Evolutionary conservation across 1,139 yeast genomes (phyloP).

Genomic region (Oligophagozyma castellii): DNA sequence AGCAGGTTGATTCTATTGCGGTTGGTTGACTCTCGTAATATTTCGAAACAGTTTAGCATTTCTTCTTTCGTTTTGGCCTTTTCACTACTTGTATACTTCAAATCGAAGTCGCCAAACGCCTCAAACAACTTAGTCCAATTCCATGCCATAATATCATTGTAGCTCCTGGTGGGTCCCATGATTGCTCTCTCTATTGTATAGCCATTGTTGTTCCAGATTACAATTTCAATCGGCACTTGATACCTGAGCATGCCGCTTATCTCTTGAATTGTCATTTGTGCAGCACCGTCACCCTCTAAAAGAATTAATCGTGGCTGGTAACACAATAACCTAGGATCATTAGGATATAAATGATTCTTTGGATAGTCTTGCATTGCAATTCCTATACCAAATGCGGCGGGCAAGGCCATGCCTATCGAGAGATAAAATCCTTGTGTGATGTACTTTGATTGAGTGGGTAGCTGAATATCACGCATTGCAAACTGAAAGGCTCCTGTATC

Average conservation of each 20-base stretch:
- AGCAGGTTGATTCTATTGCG: slow-evolving; percentile 41
- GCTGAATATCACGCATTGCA: slow-evolving; percentile 46
- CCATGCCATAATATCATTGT: slow-evolving; percentile 81
- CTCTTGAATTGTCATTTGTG: slow-evolving; percentile 84
- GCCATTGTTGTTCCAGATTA: slow-evolving; percentile 69
- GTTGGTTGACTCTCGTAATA: slow-evolving; percentile 7
- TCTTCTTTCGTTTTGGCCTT: slow-evolving; percentile 8
- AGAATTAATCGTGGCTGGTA: slow-evolving; percentile 44
- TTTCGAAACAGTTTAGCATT: slow-evolving; percentile 8
- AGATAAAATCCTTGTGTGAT: slow-evolving; percentile 62
- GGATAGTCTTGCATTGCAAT: slow-evolving; percentile 47
- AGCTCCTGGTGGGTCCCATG: slow-evolving; percentile 59
- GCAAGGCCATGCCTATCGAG: slow-evolving; percentile 78
- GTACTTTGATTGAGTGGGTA: slow-evolving; percentile 39
- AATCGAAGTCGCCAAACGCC: slow-evolving; percentile 47
- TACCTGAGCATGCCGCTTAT: slow-evolving; percentile 53
- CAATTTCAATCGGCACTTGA: slow-evolving; percentile 46
- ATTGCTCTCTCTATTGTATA: slow-evolving; percentile 80
- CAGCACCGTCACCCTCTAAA: slow-evolving; percentile 82
- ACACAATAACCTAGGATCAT: slow-evolving; percentile 18
- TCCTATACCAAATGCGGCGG: slow-evolving; percentile 70
- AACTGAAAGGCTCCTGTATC: slow-evolving; percentile 76
- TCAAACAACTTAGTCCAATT: slow-evolving; percentile 55
- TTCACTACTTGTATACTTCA: slow-evolving; percentile 7
- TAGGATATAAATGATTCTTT: slow-evolving; percentile 10